phyloP scores from a whole-genome alignment of 805 yeast species.

The Kodamaea restingae region DNA sequence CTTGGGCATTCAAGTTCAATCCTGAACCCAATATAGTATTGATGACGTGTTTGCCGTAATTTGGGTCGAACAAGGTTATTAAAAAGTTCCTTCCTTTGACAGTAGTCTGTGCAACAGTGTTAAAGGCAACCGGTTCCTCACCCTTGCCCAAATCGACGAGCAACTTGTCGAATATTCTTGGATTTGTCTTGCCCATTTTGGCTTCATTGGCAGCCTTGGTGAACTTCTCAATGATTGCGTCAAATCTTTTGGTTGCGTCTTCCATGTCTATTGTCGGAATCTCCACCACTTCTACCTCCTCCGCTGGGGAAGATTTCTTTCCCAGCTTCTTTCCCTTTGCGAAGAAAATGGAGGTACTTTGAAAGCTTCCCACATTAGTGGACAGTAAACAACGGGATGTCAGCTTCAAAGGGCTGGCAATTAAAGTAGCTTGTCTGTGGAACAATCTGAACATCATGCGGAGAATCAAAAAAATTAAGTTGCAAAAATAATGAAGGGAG shows the following conservation, averaged over 20 bases:
- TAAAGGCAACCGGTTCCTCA: constrained; percentile 46
- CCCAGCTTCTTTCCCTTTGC: constrained; percentile 11
- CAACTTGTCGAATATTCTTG: constrained; percentile 60
- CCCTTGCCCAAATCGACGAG: constrained; percentile 40
- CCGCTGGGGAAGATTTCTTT: constrained; percentile 11
- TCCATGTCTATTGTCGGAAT: constrained; percentile 28
- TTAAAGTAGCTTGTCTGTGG: neutral
- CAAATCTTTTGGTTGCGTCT: constrained; percentile 42
- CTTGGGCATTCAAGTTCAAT: constrained; percentile 76
- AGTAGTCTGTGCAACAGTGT: constrained; percentile 67
- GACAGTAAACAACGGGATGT: neutral
- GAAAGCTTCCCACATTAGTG: neutral
- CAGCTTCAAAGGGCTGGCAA: neutral
- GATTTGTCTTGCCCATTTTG: constrained; percentile 67
- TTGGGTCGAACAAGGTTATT: constrained; percentile 87
- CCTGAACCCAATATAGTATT: constrained; percentile 67
- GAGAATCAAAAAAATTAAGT: neutral
- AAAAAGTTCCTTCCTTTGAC: constrained; percentile 63
- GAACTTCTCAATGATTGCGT: constrained; percentile 48
- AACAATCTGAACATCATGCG: neutral
- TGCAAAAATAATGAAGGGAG: too few relatives aligned
- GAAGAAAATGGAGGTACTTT: neutral
- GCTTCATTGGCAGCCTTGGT: constrained; percentile 55
- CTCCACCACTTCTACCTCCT: constrained; percentile 10
- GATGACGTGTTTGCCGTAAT: constrained; percentile 61